Conservation (phyloP, 306 rosid species). For the Gynostemma pentaphyllum region DNA sequence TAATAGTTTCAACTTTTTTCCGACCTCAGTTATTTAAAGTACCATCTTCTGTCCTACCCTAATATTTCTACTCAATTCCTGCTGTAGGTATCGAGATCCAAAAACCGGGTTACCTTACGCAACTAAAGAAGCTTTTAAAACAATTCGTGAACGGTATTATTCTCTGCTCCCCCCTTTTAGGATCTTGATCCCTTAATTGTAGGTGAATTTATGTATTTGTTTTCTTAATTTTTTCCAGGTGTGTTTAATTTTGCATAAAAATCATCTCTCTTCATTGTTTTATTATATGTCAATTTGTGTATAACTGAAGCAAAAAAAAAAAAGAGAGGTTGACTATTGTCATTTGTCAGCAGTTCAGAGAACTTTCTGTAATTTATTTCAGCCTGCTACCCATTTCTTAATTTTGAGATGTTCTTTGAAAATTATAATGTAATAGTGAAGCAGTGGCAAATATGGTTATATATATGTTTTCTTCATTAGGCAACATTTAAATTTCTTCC, state of each 20-base stretch:
- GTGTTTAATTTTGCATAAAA: not conserved
- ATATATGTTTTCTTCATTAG: too few relatives aligned
- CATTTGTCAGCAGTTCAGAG: not conserved
- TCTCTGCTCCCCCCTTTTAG: constrained; percentile 17
- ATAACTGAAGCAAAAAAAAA: not conserved
- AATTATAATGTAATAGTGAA: too few relatives aligned
- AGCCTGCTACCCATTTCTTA: not conserved
- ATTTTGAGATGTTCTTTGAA: not conserved
- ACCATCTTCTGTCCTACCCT: not conserved
- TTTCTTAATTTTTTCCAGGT: not conserved
- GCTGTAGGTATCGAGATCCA: constrained; percentile 81
- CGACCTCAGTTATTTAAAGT: not conserved
- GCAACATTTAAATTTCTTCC: too few relatives aligned
- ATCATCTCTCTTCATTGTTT: not conserved
- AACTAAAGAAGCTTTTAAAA: constrained; percentile 77
- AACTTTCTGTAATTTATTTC: not conserved
- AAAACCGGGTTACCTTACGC: constrained; percentile 85
- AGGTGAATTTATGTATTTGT: not conserved
- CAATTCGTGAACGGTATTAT: constrained; percentile 62
- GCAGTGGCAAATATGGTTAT: too few relatives aligned
- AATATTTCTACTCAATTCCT: constrained; percentile 4
- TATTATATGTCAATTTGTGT: not conserved
- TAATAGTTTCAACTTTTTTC: not conserved
- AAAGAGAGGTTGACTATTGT: not conserved
- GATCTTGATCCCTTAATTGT: constrained; percentile 6